Evolutionary conservation across 2,329 filamentous ascomycete species (phyloP), one percentile per base, ranked within the genome.

Genomic region (Fusarium chlamydosporum): DNA sequence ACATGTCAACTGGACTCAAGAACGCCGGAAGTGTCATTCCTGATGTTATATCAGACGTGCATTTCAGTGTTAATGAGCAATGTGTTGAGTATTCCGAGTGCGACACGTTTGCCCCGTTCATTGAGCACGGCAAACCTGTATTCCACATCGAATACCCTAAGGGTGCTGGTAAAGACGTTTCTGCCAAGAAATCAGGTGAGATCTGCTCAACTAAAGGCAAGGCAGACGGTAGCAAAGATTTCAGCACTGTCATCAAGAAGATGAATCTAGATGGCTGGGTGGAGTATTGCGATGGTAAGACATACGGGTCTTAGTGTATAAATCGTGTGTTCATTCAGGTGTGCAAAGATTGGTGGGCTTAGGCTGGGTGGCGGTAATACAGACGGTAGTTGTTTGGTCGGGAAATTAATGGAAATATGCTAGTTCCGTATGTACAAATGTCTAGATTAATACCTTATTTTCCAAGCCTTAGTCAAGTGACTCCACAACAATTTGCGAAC

Each of bases 141-240:
- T 92, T 92, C 75, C 86, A 91, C 74, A 90, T 92, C 64, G 90
- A 92, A 79, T 92, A 92, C 72, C 88, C 88, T 3, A 80, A 84
- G 43, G 83, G 81, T 6, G 83, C 82, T 16, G 76, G 76, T 76
- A 51, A 65, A 2, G 77, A 18, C 3, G 34, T 56, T 3, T 85
- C 26, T 68, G 74, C 3, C 40, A 70, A 7, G 58, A 63, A 29
- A 62, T 78, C 63, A 73, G 81, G 75, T 5, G 72, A 74, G 10
- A 81, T 82, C 15, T 90, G 88, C 72, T 77, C 79, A 3, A 43
- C 52, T 15, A 50, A 65, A 40, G 78, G 76, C 18, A 69, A 74
- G 10, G 82, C 82, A 4, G 63, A 74, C 1, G 83, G 80, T 2
- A 81, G 82, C 1, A 74, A 79, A 2, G 79, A 79, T 1, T 91